These are phyloP conservation scores for Pseudopyricularia cyperi DNA, from an alignment of 2,329 filamentous ascomycete species.

Conservation along the genomic window DNA sequence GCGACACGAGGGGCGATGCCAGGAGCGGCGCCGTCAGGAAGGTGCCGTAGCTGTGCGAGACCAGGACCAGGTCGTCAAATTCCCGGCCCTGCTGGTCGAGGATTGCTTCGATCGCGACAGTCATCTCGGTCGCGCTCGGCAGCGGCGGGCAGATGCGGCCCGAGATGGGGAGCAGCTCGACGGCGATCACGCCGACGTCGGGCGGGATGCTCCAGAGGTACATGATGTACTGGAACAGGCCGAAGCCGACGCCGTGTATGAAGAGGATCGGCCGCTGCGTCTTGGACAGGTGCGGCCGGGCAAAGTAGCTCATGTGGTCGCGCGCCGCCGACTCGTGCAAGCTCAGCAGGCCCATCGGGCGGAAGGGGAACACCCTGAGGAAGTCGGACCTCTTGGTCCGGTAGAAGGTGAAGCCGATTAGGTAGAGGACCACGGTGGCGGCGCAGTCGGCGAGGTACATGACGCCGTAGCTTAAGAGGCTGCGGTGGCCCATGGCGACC, in stretches of 20 bases:
- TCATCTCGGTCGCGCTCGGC: neutral
- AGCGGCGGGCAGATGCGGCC: conserved; percentile 5
- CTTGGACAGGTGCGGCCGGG: conserved; percentile 1
- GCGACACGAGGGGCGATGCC: conserved; percentile 28
- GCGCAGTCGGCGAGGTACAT: conserved; percentile 6
- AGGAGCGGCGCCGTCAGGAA: conserved; percentile 51
- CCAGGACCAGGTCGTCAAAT: conserved; percentile 40
- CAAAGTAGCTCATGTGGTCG: conserved; percentile 8
- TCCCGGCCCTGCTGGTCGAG: neutral
- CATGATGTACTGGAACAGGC: conserved; percentile 6
- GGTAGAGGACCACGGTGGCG: conserved; percentile 1
- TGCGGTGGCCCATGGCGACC: conserved; percentile 7
- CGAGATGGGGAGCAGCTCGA: conserved; percentile 9
- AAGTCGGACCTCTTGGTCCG: conserved; percentile 8
- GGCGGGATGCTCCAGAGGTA: conserved; percentile 6
- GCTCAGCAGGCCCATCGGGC: conserved; percentile 3
- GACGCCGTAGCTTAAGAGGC: conserved; percentile 3
- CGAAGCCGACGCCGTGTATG: conserved; percentile 9
- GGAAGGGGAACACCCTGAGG: conserved; percentile 9
- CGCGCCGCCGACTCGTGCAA: conserved; percentile 2
- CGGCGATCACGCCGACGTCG: conserved; percentile 6
- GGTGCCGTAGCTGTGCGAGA: conserved; percentile 52
- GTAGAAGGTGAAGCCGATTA: conserved; percentile 9
- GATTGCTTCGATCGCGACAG: neutral
- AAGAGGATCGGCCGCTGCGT: conserved; percentile 8